Evolutionary conservation across 768 basidiomycete genomes (phyloP), one percentile per base, ranked within the genome.

Genomic region (Amanita inopinata): DNA sequence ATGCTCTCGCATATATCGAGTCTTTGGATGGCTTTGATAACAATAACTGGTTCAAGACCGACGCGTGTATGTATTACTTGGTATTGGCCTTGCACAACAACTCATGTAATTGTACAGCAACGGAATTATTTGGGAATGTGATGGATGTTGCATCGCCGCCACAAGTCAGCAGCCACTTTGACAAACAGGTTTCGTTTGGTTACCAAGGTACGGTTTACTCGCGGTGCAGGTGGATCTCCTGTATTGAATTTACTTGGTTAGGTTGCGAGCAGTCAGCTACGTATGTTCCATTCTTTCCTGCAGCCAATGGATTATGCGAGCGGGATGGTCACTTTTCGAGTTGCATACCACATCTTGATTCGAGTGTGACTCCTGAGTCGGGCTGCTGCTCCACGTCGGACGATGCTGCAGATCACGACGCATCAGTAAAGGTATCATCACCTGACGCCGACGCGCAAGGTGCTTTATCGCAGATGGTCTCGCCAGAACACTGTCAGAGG

Each of bases 161-260:
- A 30, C 34, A 30, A 19, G 19, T 14, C 5, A 25, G 27, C 27
- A 19, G 34, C 33, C 27, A 25, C 33, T 44, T 37, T 20, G 18
- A 31, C 18, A 37, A 44, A 30, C 43, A 44, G 19, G 5, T 27
- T 9, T 9, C 33, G 22, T 22, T 11, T 34, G 18, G 30, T 17
- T 36, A 43, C 19, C 24, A 33, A 15, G 32, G 42, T 43, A 43
- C 27, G 33, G 7, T n/a, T n/a, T n/a, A n/a, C n/a, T n/a, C n/a
- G n/a, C n/a, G n/a, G n/a, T n/a, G n/a, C n/a, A n/a, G n/a, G n/a
- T n/a, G n/a, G n/a, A n/a, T n/a, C n/a, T n/a, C n/a, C n/a, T n/a
- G n/a, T n/a, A n/a, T n/a, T n/a, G n/a, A n/a, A n/a, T n/a, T n/a
- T n/a, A n/a, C 20, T 34, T 14, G 34, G 20, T 36, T 19, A 44